Evolutionary conservation across 345 rosid species (phyloP).

Genomic region (Microcos paniculata): DNA sequence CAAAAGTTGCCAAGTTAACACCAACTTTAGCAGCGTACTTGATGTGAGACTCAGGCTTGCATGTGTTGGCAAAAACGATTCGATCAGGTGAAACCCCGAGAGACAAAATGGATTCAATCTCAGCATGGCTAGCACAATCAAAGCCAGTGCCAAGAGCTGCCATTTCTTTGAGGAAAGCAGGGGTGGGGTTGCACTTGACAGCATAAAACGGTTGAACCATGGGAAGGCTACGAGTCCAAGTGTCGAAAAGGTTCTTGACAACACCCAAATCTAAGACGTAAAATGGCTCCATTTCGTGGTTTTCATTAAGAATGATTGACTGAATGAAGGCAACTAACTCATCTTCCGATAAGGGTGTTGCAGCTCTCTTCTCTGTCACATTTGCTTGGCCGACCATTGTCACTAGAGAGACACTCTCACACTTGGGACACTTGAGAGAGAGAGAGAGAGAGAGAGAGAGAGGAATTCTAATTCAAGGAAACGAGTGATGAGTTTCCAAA

Average conservation of each 20-base stretch:
- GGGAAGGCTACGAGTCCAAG: constrained; percentile 26
- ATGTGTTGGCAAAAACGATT: constrained; percentile 33
- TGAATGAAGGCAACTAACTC: neutral
- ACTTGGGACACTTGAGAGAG: no score
- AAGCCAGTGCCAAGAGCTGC: constrained; percentile 31
- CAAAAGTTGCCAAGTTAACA: constrained; percentile 33
- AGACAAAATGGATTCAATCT: constrained; percentile 26
- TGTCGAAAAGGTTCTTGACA: neutral
- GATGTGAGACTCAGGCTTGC: constrained; percentile 32
- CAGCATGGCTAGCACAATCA: constrained; percentile 32
- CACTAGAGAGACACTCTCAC: no score
- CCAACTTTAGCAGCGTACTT: constrained; percentile 32
- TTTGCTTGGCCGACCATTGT: no score
- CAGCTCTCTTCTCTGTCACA: no score
- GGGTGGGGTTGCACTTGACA: constrained; percentile 33
- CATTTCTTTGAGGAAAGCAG: constrained; percentile 19
- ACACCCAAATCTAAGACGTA: constrained; percentile 26
- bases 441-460: no score
- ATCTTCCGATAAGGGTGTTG: neutral
- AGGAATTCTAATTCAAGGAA: no score
- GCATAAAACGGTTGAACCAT: constrained; percentile 33
- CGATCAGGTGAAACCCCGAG: constrained; percentile 27
- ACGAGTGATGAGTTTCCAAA: no score
- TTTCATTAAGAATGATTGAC: neutral
- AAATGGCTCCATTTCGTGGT: constrained; percentile 14